Evolutionary conservation across 345 rosid genomes (phyloP), one percentile per base, ranked within the genome.

Genomic region (Clarkia xantiana): DNA sequence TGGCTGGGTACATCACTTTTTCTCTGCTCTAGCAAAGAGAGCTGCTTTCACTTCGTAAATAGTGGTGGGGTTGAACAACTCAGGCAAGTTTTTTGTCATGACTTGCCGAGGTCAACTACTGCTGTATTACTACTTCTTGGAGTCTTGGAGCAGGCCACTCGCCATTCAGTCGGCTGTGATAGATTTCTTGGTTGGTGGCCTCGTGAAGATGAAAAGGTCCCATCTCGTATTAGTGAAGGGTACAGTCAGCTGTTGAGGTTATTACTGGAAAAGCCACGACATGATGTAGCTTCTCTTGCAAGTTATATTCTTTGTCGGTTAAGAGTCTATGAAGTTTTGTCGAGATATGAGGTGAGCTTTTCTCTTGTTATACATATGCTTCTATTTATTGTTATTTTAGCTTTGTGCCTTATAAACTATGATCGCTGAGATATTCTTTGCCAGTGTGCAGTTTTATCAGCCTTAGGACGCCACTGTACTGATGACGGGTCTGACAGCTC

Each of bases 181-280:
- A 89, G 89, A 46, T 71, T 81, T 66, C 66, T 90, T 57, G 96
- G 96, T 49, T 90, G 97, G 97, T 90, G 96, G 94, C 96, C 86
- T 60, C 96, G 89, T 54, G 81, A 81, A 72, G 81, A 86, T 67
- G 86, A 76, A 62, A 69, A 52, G 42, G 64, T 86, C 41, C 93
- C 98, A 17, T 70, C 79, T 64, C 69, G 86, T 50, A 60, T 55
- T 48, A 90, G 98, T 67, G 78, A 83, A 65, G 80, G 91, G 43
- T 90, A 90, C 62, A 65, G 72, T 60, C 79, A 71, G 67, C 59
- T 90, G 71, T 65, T 90, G 72, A 84, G 76, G 53, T 62, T 86
- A 62, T 69, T 90, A 54, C 65, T 90, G 75, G 81, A 80, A 66
- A 80, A 81, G 63, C 89, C 89, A 51, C 63, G 78, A 18, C 94